A percentile compares a stretch with the other conserved stretches of the same genome.
Conservation (phyloP, 208 protist genomes). For the Leishmania guyanensis region DNA sequence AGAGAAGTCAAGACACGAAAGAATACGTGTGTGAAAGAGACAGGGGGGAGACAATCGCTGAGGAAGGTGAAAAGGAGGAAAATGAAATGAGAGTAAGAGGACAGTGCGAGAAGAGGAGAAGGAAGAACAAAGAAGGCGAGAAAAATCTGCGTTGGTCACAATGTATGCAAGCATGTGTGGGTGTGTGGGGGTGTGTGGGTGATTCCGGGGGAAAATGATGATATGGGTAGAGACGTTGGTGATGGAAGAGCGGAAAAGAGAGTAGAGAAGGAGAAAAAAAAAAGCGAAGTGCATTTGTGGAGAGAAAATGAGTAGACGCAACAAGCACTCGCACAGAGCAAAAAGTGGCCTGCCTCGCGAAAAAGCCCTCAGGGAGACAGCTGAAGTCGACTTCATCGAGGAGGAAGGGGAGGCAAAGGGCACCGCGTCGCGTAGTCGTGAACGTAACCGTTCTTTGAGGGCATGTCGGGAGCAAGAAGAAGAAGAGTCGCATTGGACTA, state of each 20-base stretch:
- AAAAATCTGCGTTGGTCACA: not conserved
- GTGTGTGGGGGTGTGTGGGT: not conserved
- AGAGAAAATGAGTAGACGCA: not conserved
- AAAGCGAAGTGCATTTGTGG: not conserved
- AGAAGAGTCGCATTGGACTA: not conserved
- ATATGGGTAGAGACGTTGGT: not conserved
- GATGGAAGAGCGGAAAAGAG: not conserved
- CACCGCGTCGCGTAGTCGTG: not conserved
- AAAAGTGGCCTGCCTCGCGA: not conserved
- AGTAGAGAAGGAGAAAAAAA: not conserved
- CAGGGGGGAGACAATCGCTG: not conserved
- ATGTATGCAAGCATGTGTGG: slow-evolving; percentile 4
- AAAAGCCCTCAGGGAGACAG: not conserved
- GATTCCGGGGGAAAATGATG: not conserved
- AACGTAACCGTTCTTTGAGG: not conserved
- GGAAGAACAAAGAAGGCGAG: slow-evolving; percentile 2
- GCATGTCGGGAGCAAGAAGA: too few species aligned
- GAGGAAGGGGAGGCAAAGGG: not conserved
- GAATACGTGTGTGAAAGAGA: not conserved
- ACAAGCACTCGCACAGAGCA: not conserved
- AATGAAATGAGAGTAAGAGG: not conserved
- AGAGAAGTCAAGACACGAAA: slow-evolving; percentile 7
- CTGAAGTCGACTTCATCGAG: too few species aligned
- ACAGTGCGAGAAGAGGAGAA: not conserved
- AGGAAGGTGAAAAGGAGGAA: not conserved